A percentile compares a stretch with the other conserved stretches of the same genome.
Evolutionary conservation across 148 eudicot genomes (phyloP).

Genomic region (Heliamphora exappendiculata): DNA sequence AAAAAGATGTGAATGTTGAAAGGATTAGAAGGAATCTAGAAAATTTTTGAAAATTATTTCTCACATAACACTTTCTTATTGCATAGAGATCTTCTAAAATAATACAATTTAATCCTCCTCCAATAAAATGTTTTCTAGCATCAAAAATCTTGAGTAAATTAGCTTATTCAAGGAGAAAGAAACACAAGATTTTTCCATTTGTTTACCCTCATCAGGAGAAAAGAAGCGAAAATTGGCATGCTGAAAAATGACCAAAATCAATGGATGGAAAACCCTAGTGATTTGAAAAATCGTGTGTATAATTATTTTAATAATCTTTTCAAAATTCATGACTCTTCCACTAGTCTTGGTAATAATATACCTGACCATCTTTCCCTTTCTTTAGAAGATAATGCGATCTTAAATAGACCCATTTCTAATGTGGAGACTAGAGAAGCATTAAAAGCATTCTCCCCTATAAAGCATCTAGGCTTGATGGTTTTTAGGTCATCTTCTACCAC

Average conservation of each 20-base stretch:
- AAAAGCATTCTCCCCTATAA: background rate
- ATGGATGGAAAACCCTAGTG: background rate
- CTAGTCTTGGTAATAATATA: background rate
- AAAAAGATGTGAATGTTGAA: background rate
- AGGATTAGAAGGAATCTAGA: background rate
- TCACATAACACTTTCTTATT: background rate
- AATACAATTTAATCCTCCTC: too few relatives aligned
- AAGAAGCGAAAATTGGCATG: background rate
- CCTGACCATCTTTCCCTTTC: too few relatives aligned
- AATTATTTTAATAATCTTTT: background rate
- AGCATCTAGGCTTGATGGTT: background rate
- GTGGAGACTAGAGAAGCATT: background rate
- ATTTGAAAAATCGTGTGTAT: background rate
- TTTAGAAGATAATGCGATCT: too few relatives aligned
- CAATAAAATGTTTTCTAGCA: background rate
- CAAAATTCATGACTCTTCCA: too few relatives aligned
- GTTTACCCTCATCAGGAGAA: background rate
- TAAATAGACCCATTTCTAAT: background rate
- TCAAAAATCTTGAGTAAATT: background rate
- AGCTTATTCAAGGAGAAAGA: too few relatives aligned
- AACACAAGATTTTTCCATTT: background rate
- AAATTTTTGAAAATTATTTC: background rate
- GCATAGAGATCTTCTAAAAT: background rate
- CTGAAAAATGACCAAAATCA: background rate
- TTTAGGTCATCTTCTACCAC: too few relatives aligned